phyloP scores from a whole-genome alignment of 2,329 filamentous ascomycete species.

The Calonectria ilicicola region DNA sequence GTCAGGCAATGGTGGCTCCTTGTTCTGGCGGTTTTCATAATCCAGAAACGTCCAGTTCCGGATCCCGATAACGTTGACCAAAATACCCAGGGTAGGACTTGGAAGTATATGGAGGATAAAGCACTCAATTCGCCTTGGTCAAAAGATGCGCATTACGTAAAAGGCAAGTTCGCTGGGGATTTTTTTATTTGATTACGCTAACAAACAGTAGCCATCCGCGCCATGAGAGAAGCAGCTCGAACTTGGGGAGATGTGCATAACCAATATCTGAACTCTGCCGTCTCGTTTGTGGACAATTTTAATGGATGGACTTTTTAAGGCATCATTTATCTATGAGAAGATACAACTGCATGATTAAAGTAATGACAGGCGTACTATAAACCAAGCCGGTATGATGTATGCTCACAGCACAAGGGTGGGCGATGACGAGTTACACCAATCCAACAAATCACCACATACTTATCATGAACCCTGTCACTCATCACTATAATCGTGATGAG shows the following conservation, averaged over 20 bases:
- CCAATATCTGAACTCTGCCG: conserved; percentile 75
- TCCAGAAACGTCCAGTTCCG: conserved; percentile 79
- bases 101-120: conserved; percentile 80
- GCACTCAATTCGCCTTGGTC: conserved; percentile 76
- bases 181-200: not conserved
- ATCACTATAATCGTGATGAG: not conserved
- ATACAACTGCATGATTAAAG: not conserved
- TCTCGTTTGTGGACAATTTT: conserved; percentile 81
- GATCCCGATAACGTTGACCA: conserved; percentile 71
- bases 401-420: not conserved
- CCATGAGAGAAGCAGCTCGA: conserved; percentile 78
- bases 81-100: conserved; percentile 74
- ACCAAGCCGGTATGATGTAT: not conserved
- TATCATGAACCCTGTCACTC: not conserved
- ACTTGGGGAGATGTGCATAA: conserved; percentile 80
- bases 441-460: not conserved
- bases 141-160: conserved; percentile 86
- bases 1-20: conserved; percentile 93
- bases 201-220: conserved; percentile 69
- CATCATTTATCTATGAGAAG: not conserved
- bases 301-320: conserved; percentile 69
- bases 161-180: conserved; percentile 65
- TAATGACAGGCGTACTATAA: not conserved
- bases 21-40: conserved; percentile 80
- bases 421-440: not conserved